Evolutionary conservation across 257 asterid genomes (phyloP).

Genomic region (Perilla frutescens): DNA sequence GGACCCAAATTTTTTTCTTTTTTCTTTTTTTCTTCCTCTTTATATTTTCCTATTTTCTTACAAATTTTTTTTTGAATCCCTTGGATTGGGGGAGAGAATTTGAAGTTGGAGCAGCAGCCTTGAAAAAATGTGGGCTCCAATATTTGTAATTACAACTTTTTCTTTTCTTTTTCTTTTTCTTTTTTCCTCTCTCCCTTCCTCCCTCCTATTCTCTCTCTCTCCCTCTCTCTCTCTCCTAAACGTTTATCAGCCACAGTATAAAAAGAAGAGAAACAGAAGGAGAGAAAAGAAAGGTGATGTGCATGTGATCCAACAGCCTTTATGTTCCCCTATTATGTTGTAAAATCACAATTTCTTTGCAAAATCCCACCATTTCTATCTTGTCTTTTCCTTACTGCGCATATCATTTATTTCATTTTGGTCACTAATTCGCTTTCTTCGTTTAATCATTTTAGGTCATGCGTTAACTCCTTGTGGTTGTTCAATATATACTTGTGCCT

Average conservation of each 20-base stretch:
- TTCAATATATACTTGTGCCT: slow-evolving; percentile 16
- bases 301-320: slow-evolving; percentile 99
- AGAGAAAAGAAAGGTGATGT: slow-evolving; percentile 66
- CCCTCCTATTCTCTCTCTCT: slow-evolving; percentile 29
- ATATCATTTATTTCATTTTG: background rate
- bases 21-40: slow-evolving; percentile 25
- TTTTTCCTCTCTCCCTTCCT: too few relatives aligned
- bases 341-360: slow-evolving; percentile 39
- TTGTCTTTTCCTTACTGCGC: slow-evolving; percentile 46
- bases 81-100: slow-evolving; percentile 66
- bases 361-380: slow-evolving; percentile 45
- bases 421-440: slow-evolving; percentile 44
- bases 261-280: slow-evolving; percentile 78
- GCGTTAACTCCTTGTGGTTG: slow-evolving; percentile 23
- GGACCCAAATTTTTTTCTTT: slow-evolving; percentile 52
- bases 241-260: slow-evolving; percentile 60
- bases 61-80: slow-evolving; percentile 45
- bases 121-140: slow-evolving; percentile 51
- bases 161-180: background rate
- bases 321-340: slow-evolving; percentile 72
- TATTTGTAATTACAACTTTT: slow-evolving; percentile 37
- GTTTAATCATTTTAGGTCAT: slow-evolving; percentile 37
- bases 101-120: slow-evolving; percentile 58
- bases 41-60: background rate
- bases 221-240: slow-evolving; percentile 33